These are phyloP conservation scores for Dictyostelium gargantuum DNA, from an alignment of 208 protist species.

Conservation along the genomic window DNA sequence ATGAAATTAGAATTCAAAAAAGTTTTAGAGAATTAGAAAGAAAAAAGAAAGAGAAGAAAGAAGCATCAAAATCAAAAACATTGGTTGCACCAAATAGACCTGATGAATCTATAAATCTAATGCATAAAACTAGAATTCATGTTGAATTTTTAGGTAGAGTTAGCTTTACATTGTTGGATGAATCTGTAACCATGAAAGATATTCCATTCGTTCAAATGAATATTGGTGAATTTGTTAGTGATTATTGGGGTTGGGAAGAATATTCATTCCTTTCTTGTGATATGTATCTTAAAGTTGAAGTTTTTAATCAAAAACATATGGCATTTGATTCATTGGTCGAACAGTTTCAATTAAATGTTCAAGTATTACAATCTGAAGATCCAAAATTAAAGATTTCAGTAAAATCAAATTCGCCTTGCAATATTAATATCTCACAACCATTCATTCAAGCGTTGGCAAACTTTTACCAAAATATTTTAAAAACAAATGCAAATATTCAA, in stretches of 20 bases:
- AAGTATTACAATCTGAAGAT: slow-evolving; percentile 39
- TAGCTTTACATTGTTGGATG: slow-evolving; percentile 33
- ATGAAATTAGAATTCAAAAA: not conserved
- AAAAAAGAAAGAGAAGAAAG: not conserved
- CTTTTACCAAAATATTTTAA: slow-evolving; percentile 55
- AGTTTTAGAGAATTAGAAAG: not conserved
- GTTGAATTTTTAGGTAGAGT: slow-evolving; percentile 43
- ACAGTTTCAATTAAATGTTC: slow-evolving; percentile 36
- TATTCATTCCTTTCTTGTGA: slow-evolving; percentile 8
- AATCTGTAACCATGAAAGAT: slow-evolving; percentile 6
- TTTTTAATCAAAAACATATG: slow-evolving; percentile 62
- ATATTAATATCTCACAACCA: slow-evolving; percentile 48
- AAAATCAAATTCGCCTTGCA: not conserved
- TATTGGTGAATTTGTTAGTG: not conserved
- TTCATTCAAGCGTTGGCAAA: slow-evolving; percentile 17
- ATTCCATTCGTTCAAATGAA: slow-evolving; percentile 52
- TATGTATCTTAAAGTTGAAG: not conserved
- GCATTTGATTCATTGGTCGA: slow-evolving; percentile 54
- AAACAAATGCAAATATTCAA: not conserved
- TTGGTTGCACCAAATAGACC: slow-evolving; percentile 21
- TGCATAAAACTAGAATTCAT: slow-evolving; percentile 37
- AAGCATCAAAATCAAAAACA: not conserved
- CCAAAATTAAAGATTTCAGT: slow-evolving; percentile 50
- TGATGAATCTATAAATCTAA: not conserved
- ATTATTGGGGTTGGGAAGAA: slow-evolving; percentile 56